A percentile compares a stretch with the other conserved stretches of the same genome.
Evolutionary conservation across 257 asterid species (phyloP).

Genomic region (Coffea canephora): DNA sequence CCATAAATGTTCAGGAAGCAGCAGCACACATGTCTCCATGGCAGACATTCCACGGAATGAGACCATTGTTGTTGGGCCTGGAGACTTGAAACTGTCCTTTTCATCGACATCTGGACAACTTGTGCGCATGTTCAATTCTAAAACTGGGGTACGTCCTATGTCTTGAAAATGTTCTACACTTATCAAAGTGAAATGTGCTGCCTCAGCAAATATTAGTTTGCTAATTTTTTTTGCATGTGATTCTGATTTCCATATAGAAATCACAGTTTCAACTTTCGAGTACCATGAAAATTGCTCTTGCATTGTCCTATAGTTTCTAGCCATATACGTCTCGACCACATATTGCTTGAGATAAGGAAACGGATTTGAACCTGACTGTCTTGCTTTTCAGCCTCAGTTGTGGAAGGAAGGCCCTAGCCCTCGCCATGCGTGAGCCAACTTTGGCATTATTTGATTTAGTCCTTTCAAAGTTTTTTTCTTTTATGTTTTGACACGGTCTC

Average conservation of each 20-base stretch:
- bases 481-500: not conserved
- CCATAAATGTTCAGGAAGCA: conserved; percentile 41
- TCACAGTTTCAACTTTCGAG: not conserved
- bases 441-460: not conserved
- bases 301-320: not conserved
- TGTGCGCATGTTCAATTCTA: conserved; percentile 58
- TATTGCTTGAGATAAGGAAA: not conserved
- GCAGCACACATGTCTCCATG: conserved; percentile 22
- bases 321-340: not conserved
- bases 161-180: not conserved
- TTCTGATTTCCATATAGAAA: not conserved
- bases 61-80: conserved; percentile 65
- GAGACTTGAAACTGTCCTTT: conserved; percentile 66
- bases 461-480: not conserved
- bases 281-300: not conserved
- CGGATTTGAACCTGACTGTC: not conserved
- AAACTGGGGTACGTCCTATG: conserved; percentile 56
- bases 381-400: not conserved
- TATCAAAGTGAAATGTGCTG: not conserved
- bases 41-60: conserved; percentile 34
- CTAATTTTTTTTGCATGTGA: not conserved
- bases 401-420: not conserved
- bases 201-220: not conserved
- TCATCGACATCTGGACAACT: conserved; percentile 79
- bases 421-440: not conserved